phyloP scores from a whole-genome alignment of 78 protist species.

The Acrasis kona region DNA sequence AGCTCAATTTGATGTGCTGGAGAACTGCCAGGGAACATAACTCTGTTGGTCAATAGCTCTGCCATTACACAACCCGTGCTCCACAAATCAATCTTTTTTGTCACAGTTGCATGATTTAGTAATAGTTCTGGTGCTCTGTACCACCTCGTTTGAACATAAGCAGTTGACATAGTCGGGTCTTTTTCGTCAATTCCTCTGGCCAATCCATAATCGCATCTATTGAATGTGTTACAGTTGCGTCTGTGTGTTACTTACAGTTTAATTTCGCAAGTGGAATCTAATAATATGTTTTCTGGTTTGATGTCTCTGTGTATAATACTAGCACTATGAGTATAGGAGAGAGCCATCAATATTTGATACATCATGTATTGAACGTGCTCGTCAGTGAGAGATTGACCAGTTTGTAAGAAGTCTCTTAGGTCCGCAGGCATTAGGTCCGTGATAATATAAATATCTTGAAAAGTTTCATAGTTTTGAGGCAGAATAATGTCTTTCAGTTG shows the following conservation, averaged over 20 bases:
- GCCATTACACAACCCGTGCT: constrained; percentile 76
- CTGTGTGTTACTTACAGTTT: no score
- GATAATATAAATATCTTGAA: constrained; percentile 56
- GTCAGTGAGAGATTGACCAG: constrained; percentile 73
- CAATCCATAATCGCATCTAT: background rate
- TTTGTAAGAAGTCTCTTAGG: constrained; percentile 77
- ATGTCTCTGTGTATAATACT: constrained; percentile 48
- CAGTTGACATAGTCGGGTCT: background rate
- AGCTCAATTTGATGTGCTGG: constrained; percentile 29
- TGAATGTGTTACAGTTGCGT: no score
- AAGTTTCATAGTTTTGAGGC: background rate
- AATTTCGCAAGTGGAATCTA: background rate
- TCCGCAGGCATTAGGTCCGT: constrained; percentile 95
- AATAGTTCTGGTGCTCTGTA: constrained; percentile 51
- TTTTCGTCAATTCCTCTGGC: background rate
- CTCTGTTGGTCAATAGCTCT: constrained; percentile 35
- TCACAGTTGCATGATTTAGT: background rate
- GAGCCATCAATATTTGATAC: constrained; percentile 85
- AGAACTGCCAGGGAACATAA: constrained; percentile 57
- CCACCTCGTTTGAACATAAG: constrained; percentile 19
- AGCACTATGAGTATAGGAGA: constrained; percentile 92
- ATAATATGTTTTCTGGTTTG: background rate
- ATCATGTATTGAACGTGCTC: constrained; percentile 92
- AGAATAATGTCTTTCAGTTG: background rate
- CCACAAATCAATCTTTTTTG: constrained; percentile 53